phyloP scores from a whole-genome alignment of 306 rosid species.

The Cicer judaicum region DNA sequence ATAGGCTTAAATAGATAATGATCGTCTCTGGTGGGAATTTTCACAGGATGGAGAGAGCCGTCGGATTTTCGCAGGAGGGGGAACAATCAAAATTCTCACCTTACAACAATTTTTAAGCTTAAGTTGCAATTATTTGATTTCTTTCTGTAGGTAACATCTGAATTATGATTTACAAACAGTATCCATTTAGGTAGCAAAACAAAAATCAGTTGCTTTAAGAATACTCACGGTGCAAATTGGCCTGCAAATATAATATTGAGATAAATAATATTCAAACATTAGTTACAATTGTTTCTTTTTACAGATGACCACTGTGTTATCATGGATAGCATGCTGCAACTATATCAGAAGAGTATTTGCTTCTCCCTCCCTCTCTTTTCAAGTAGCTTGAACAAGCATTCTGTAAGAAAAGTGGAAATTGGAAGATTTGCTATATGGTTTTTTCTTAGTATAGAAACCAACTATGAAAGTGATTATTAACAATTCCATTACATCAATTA shows the following conservation, averaged over 20 bases:
- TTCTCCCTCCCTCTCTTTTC: neutral
- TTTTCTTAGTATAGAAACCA: constrained; percentile 24
- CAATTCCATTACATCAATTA: constrained; percentile 33
- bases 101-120: neutral
- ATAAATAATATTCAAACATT: constrained; percentile 17
- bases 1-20: no score
- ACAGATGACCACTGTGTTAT: constrained; percentile 1
- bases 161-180: neutral
- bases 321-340: constrained; percentile 17
- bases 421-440: constrained; percentile 13
- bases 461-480: constrained; percentile 4
- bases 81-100: no score
- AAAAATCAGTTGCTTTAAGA: neutral
- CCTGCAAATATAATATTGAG: neutral
- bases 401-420: constrained; percentile 21
- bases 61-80: no score
- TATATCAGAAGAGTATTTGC: constrained; percentile 6
- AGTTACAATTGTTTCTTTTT: neutral
- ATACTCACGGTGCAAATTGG: neutral
- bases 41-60: no score
- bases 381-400: constrained; percentile 14
- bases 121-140: neutral
- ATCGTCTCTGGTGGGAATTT: no score
- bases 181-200: neutral
- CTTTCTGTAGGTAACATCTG: neutral